Evolutionary conservation across 176 grass and related monocot genomes (phyloP), one percentile per base, ranked within the genome.

Genomic region (Paspalum notatum): DNA sequence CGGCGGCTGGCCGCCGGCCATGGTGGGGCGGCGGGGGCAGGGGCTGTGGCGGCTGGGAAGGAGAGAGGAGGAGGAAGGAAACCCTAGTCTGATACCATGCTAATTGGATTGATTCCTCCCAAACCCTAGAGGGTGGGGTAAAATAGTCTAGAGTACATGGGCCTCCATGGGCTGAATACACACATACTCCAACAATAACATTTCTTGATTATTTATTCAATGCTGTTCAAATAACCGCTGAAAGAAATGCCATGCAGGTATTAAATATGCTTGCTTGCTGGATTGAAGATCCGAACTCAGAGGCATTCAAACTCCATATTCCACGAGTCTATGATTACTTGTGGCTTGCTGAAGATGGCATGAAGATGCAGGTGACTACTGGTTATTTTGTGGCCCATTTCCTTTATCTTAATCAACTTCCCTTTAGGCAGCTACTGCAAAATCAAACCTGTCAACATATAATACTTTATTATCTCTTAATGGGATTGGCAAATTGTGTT

Each of bases 191-290:
- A n/a, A n/a, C n/a, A n/a, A n/a, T n/a, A 37, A 62, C 39, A 62
- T 72, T 84, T 55, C 12, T 50, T 42, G 38, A 9, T 57, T 68
- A 38, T 41, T 74, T 56, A 1, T 68, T 60, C 32, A 21, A 16
- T 51, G 20, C 68, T 74, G 9, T 38, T 68, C 2, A 51, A 41
- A 32, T 21, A 12, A 80, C 56, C 11, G 10, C 78, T 47, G 37
- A 16, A 79, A 79, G 57, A 66, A 53, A 68, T 37, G 77, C 9
- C 73, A 47, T 85, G 53, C 78, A 97, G 94, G 87, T 86, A 82
- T 68, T 97, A n/a, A 97, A 97, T 92, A 97, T 97, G 94, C 85
- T 97, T 85, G 81, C 84, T 80, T 97, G 94, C 77, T 97, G 94
- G 94, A 89, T 94, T 55, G 94, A 97, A 86, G 94, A 97, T 79